phyloP scores from a whole-genome alignment of 2,329 filamentous ascomycete species.

The Cladosporium phlei region DNA sequence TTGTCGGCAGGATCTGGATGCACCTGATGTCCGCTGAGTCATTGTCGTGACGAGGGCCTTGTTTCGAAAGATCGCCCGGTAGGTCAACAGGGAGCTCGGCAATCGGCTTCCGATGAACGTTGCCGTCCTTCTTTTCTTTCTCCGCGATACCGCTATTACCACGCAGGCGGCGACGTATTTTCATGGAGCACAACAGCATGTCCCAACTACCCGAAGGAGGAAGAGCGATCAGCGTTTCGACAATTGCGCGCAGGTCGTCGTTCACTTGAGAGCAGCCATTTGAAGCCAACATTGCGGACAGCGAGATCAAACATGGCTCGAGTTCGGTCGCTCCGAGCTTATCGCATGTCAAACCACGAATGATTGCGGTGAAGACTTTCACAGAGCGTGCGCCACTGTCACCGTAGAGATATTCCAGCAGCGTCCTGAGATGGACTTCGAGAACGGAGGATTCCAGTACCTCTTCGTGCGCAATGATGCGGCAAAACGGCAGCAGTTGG shows the following conservation, averaged over 20 bases:
- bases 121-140: background rate
- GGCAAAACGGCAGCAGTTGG: conserved; percentile 39
- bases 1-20: conserved; percentile 49
- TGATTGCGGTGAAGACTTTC: conserved; percentile 32
- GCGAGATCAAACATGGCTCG: conserved; percentile 8
- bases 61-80: conserved; percentile 31
- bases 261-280: conserved; percentile 17
- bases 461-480: conserved; percentile 38
- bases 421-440: conserved; percentile 38
- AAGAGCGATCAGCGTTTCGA: conserved; percentile 12
- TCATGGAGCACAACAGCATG: background rate
- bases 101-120: background rate
- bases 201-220: background rate
- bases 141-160: background rate
- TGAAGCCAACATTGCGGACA: conserved; percentile 15
- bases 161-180: conserved; percentile 6
- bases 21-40: conserved; percentile 44
- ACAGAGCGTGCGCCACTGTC: conserved; percentile 35
- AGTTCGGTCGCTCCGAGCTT: conserved; percentile 18
- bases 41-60: conserved; percentile 46
- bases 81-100: conserved; percentile 17
- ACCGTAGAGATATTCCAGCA: conserved; percentile 44
- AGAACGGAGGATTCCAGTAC: conserved; percentile 40
- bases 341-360: conserved; percentile 6
- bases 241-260: conserved; percentile 13